Base-by-base conservation (phyloP, 1,139 yeast species). In the Sugiyamaella grinbergsii region DNA sequence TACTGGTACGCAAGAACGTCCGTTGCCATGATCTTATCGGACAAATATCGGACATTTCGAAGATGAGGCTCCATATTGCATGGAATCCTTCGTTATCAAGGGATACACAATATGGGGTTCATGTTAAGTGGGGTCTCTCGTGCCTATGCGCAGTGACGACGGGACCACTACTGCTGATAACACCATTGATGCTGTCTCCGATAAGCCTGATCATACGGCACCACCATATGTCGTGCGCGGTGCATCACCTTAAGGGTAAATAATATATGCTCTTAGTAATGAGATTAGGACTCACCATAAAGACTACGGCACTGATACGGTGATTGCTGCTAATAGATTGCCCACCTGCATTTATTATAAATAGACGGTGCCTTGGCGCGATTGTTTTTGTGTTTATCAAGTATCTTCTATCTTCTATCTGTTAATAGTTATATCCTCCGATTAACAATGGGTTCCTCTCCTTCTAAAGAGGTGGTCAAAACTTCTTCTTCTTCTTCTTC, bases 401-500 rank as follows among this genome's bases (percentile, higher is more conserved):
- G 10, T 40, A 20, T 23, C 5, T 42, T 31, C 19, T 29, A 4
- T 20, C 20, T 32, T 42, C 29, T 26, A 31, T 42, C n/a, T 19
- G 6, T 31, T 6, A 6, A 16, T 13, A 10, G 6, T 7, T 39
- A 6, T 38, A 22, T 18, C 28, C n/a, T 19, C 11, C 20, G 5
- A 28, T 38, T 5, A 41, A 18, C 41, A 39, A 53, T 53, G 56
- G 56, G 56, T 28, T 48, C 54, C 31, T 31, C 40, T 13, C 31
- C 47, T 5, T 53, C 56, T 13, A 53, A 53, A 42, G 52, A 47
- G 20, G 37, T 26, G 16, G 33, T 43, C 23, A 20, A 24, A 11
- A 10, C 53, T 23, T 5, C 50, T 13, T 11, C 34, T 5, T 19
- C 34, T 15, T 8, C 47, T 13, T n/a, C 43, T 23, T 4, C 50